These are phyloP conservation scores for Halenospora varia DNA, from an alignment of 495 filamentous ascomycete genomes.

Conservation along the genomic window DNA sequence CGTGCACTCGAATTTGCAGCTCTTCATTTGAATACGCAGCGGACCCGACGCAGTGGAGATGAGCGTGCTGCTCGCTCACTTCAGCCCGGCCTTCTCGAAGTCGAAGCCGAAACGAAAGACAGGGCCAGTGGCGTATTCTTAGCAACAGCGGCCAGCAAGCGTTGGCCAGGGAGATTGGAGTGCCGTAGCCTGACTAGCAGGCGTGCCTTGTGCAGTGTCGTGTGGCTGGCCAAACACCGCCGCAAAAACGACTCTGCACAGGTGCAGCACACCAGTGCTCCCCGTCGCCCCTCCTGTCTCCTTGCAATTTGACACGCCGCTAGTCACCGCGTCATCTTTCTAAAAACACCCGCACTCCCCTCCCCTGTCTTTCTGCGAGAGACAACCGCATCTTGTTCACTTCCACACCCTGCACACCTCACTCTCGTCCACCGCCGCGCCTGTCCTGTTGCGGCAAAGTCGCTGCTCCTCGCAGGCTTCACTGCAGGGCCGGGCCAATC, in stretches of 20 bases:
- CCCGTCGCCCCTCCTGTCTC: constrained; percentile 1
- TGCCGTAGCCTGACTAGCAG: background rate
- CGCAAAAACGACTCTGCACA: constrained; percentile 13
- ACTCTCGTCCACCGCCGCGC: too few relatives aligned
- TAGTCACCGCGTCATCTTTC: constrained; percentile 22
- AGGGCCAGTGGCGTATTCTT: background rate
- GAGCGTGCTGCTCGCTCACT: too few relatives aligned
- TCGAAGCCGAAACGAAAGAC: background rate
- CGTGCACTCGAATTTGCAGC: background rate
- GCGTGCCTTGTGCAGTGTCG: background rate
- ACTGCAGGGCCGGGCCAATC: too few relatives aligned
- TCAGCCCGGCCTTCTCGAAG: background rate
- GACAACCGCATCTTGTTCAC: too few relatives aligned
- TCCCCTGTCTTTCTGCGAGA: background rate
- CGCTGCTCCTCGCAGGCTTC: too few relatives aligned
- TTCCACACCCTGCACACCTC: too few relatives aligned
- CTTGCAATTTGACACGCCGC: constrained; percentile 23
- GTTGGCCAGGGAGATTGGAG: background rate
- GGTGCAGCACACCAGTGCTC: background rate
- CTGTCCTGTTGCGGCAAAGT: too few relatives aligned
- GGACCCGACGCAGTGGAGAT: too few relatives aligned
- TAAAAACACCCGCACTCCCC: constrained; percentile 9
- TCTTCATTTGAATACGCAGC: too few relatives aligned
- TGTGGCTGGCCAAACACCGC: constrained; percentile 13
- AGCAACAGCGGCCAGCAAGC: background rate